Percentiles rank a stretch among this genome's conserved stretches.
Evolutionary conservation across 306 rosid genomes (phyloP).

Genomic region (Argentina anserina): DNA sequence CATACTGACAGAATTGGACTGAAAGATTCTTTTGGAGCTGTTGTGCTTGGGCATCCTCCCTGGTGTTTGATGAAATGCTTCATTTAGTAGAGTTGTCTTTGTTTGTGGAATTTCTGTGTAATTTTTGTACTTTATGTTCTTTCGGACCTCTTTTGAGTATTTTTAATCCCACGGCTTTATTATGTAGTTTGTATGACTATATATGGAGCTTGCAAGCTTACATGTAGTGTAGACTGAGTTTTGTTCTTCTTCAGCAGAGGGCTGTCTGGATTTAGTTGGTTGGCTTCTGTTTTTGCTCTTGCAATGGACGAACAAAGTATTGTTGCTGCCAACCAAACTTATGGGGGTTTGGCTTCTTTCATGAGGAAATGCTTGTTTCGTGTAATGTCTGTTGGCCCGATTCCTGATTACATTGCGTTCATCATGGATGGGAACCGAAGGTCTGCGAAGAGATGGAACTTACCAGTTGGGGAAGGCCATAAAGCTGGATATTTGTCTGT

Average conservation of each 20-base stretch:
- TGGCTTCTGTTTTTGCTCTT: conserved; percentile 15
- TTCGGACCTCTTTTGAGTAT: not conserved
- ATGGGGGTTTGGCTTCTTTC: conserved; percentile 35
- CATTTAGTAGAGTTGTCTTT: not conserved
- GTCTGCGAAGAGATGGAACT: conserved; percentile 52
- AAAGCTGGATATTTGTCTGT: conserved; percentile 60
- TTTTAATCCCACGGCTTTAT: not conserved
- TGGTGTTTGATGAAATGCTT: not conserved
- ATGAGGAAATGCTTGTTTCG: conserved; percentile 51
- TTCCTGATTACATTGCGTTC: conserved; percentile 75
- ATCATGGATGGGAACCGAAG: conserved; percentile 94
- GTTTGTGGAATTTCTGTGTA: not conserved
- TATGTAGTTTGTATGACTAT: not conserved
- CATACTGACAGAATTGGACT: not conserved
- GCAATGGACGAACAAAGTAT: conserved; percentile 39
- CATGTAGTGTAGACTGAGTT: conserved; percentile 10
- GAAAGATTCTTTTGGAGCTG: not conserved
- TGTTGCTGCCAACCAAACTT: conserved; percentile 11
- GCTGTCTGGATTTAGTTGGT: not conserved
- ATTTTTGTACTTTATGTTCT: not conserved
- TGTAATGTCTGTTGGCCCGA: conserved; percentile 54
- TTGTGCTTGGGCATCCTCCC: not conserved
- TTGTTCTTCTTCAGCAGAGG: conserved; percentile 19
- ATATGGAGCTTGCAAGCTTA: conserved; percentile 19
- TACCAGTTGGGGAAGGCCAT: conserved; percentile 55